These are phyloP conservation scores for Trametes coccinea DNA, from an alignment of 768 basidiomycete species.

Conservation along the genomic window DNA sequence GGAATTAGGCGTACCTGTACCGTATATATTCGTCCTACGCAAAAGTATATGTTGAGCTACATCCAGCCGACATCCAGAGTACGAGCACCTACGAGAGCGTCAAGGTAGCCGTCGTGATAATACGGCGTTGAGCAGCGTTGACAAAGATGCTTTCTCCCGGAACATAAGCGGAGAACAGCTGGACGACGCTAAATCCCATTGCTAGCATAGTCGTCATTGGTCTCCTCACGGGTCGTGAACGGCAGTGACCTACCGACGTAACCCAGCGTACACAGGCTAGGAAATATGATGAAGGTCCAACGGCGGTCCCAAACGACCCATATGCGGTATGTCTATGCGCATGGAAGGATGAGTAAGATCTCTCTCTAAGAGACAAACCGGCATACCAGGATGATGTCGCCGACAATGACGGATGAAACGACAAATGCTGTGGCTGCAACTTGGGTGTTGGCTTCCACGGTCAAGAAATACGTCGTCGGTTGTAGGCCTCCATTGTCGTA, in stretches of 20 bases:
- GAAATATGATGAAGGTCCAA: slow-evolving; percentile 8
- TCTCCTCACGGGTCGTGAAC: not conserved
- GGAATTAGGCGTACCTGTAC: slow-evolving; percentile 2
- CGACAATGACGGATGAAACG: slow-evolving; percentile 7
- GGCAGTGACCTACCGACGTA: slow-evolving; percentile 2
- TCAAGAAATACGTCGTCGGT: not conserved
- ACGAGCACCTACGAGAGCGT: slow-evolving; percentile 2
- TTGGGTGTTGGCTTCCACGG: slow-evolving; percentile 5
- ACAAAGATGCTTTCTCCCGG: slow-evolving; percentile 7
- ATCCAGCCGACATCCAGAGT: too few relatives aligned
- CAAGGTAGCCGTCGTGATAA: slow-evolving; percentile 9
- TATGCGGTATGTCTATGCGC: too few relatives aligned
- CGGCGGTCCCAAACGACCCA: slow-evolving; percentile 15
- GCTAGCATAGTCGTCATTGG: not conserved
- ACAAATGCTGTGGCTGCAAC: slow-evolving; percentile 8
- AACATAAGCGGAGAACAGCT: slow-evolving; percentile 3
- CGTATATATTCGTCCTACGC: slow-evolving; percentile 11
- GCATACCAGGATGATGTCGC: slow-evolving; percentile 14
- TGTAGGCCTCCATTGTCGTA: not conserved
- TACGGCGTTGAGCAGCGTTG: not conserved
- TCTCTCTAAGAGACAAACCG: too few relatives aligned
- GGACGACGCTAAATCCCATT: slow-evolving; percentile 9
- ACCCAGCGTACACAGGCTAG: slow-evolving; percentile 4
- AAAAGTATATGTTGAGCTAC: not conserved
- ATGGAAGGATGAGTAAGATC: too few relatives aligned